Base-by-base conservation (phyloP, 139 green algal genomes). In the Coccomyxa sp. region DNA sequence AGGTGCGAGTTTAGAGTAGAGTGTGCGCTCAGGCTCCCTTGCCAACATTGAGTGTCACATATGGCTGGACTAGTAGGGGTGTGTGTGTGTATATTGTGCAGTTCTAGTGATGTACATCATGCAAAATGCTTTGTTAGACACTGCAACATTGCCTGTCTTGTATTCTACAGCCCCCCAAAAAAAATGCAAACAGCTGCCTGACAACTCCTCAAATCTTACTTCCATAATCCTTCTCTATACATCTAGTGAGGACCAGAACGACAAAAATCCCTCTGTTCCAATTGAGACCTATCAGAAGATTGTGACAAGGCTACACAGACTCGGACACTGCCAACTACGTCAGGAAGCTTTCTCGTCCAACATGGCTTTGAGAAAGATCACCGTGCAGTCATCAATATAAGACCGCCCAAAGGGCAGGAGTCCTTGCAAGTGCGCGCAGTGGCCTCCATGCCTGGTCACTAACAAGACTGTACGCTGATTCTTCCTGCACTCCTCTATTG, bases 391-490 rank as follows among this genome's bases (percentile, higher is more conserved):
- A 71, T 71, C 63, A 21, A 71, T 28, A 25, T 71, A 71, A 28
- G 63, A 71, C 21, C 18, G 18, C 21, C 63, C 63, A 11, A 71
- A 71, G 63, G 71, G 71, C 23, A 45, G 21, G 14, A 32, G 28
- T 51, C 27, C 76, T 15, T 80, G 76, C 77, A 81, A 4, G 57
- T 81, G 77, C 13, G 51, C 77, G 77, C 77, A 81, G 77, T 81
- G 77, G 51, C 51, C 25, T 23, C 77, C 77, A 18, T 18, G 21
- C 13, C 25, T 30, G 51, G 51, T 81, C 28, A 31, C 17, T 16
- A 15, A 18, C 0, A 81, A 51, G 51, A 81, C 25, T 27, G 32
- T 58, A 25, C 11, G 25, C 45, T 30, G 12, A 45, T 58, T 81
- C 1, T 14, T 23, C 51, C 32, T 68, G 77, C 77, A 81, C 77